A percentile compares a stretch with the other conserved stretches of the same genome.
Evolutionary conservation across 257 asterid genomes (phyloP).

Genomic region (Galeopsis tetrahit): DNA sequence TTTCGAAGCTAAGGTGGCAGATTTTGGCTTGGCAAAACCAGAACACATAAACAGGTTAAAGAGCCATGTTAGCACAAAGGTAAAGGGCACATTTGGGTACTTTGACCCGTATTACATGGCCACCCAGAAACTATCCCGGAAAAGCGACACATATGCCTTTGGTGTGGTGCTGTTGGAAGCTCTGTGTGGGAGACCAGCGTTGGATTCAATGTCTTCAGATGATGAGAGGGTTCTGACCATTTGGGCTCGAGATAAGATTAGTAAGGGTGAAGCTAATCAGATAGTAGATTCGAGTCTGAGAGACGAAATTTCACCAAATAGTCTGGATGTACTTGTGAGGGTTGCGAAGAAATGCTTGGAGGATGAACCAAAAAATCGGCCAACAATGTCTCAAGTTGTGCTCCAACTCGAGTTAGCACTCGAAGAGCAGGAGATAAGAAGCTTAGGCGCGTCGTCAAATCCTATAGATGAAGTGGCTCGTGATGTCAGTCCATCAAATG

Average conservation of each 20-base stretch:
- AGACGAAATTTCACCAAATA: conserved; percentile 43
- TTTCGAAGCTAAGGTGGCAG: conserved; percentile 61
- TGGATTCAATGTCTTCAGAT: conserved; percentile 41
- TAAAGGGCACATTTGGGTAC: conserved; percentile 65
- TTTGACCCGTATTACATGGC: conserved; percentile 55
- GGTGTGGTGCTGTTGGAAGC: conserved; percentile 38
- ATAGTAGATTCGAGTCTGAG: conserved; percentile 42
- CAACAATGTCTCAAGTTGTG: conserved; percentile 48
- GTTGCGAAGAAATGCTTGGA: conserved; percentile 49
- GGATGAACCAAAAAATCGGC: conserved; percentile 53
- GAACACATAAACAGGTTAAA: conserved; percentile 40
- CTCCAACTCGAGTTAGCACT: conserved; percentile 50
- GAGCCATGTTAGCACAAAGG: conserved; percentile 51
- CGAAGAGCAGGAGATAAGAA: conserved; percentile 41
- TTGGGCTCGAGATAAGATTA: conserved; percentile 50
- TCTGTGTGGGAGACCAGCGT: conserved; percentile 37
- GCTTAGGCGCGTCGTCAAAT: no score
- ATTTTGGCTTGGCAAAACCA: conserved; percentile 68
- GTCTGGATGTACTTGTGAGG: conserved; percentile 45
- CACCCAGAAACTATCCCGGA: conserved; percentile 49
- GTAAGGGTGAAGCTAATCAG: conserved; percentile 45
- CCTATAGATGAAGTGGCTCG: no score
- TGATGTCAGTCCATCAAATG: no score
- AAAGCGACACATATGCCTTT: conserved; percentile 62
- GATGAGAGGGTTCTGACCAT: conserved; percentile 40